These are phyloP conservation scores for Auxenochlorella pyrenoidosa DNA, from an alignment of 139 green algal species.

Conservation along the genomic window DNA sequence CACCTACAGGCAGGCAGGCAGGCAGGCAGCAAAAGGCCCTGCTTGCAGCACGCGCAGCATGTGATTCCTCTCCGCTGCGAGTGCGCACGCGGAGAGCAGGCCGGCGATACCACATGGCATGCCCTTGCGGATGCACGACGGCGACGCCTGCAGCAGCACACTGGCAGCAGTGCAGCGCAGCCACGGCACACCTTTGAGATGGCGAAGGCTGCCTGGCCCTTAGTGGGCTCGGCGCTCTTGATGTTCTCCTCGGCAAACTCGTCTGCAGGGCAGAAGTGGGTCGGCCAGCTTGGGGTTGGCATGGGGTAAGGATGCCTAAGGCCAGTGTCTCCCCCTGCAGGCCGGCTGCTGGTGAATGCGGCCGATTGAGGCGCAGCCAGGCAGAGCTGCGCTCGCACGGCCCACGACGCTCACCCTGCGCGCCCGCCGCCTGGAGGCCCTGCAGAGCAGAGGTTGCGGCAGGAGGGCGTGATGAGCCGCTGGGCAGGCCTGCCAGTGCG, in stretches of 20 bases:
- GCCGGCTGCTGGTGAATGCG: too few relatives aligned
- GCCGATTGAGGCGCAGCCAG: too few relatives aligned
- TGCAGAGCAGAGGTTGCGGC: neutral
- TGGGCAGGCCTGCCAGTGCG: too few relatives aligned
- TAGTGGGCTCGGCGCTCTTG: conserved; percentile 84
- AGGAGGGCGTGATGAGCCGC: neutral
- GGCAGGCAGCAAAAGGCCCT: neutral
- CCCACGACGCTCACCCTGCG: conserved; percentile 69
- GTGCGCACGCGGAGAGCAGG: too few relatives aligned
- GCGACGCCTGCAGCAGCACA: neutral
- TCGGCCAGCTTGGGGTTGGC: too few relatives aligned
- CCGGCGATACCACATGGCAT: too few relatives aligned
- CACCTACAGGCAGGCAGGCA: neutral
- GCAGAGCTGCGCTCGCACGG: too few relatives aligned
- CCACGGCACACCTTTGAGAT: conserved; percentile 82
- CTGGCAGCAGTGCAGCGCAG: neutral
- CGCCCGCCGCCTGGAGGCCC: neutral
- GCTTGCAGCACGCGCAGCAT: neutral
- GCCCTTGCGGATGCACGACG: too few relatives aligned
- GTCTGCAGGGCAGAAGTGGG: too few relatives aligned
- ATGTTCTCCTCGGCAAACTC: conserved; percentile 92
- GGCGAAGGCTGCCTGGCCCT: conserved; percentile 91
- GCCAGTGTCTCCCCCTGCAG: too few relatives aligned
- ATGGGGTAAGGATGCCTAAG: too few relatives aligned
- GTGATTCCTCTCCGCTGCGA: too few relatives aligned